Evolutionary conservation across 139 green algal genomes (phyloP).

Genomic region (Klebsormidium nitens): DNA sequence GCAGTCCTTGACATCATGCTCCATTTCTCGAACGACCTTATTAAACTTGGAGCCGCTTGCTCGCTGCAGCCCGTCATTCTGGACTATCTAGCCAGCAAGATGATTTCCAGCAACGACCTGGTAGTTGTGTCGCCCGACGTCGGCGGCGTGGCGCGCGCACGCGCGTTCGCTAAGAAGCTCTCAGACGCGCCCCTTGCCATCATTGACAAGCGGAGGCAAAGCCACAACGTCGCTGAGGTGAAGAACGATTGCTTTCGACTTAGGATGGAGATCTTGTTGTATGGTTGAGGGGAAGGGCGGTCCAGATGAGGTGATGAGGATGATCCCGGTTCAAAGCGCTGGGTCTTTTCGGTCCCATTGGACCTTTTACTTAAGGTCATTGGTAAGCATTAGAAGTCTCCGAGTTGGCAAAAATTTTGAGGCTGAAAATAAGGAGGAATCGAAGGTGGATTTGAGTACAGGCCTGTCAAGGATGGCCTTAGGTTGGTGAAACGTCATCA

Average conservation of each 20-base stretch:
- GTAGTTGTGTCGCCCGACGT: conserved; percentile 98
- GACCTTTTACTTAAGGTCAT: too few relatives aligned
- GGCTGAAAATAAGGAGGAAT: too few relatives aligned
- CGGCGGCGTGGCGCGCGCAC: conserved; percentile 90
- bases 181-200: conserved; percentile 96
- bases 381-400: too few relatives aligned
- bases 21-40: too few relatives aligned
- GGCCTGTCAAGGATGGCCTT: too few relatives aligned
- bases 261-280: not conserved
- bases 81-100: conserved; percentile 98
- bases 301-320: not conserved
- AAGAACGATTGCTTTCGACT: not conserved
- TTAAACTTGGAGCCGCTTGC: too few relatives aligned
- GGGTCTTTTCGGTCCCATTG: too few relatives aligned
- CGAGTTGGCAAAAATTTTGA: too few relatives aligned
- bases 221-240: conserved; percentile 94
- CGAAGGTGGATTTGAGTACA: too few relatives aligned
- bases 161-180: conserved; percentile 98
- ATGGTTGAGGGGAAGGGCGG: not conserved
- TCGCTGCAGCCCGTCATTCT: conserved; percentile 72
- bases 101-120: conserved; percentile 72
- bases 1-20: too few relatives aligned
- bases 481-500: too few relatives aligned
- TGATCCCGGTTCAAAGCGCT: conserved; percentile 1
- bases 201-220: conserved; percentile 91